Base-by-base conservation (phyloP, 371 early-diverging fungal genomes). In the Thermomucor indicae-seudaticae region DNA sequence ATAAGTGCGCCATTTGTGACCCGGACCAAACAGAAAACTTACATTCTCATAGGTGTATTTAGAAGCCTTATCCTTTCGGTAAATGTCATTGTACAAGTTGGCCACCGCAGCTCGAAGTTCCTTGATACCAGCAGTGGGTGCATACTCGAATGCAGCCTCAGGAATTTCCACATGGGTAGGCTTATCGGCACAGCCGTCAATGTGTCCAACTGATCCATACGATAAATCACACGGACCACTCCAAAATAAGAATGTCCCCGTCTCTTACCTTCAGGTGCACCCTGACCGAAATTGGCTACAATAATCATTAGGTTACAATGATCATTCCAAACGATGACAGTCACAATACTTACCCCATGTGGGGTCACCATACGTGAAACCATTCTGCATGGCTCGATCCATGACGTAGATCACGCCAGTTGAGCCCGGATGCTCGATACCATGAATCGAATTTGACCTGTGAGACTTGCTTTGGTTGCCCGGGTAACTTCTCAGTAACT, bases 401-500 rank as follows among this genome's bases (percentile, higher is more conserved):
- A 65, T 77, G 35, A 71, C 72, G 49, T 77, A 77, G 31, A 77
- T 73, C 17, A 77, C 78, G 11, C 78, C 78, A 8, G 74, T 77
- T 25, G 54, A 59, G 4, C 64, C 61, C 28, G 78, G 78, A 45
- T 73, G 69, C 27, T 68, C 64, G 19, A 69, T 65, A 27, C 69
- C 69, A 43, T 56, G 53, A n/a, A 53, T 52, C n/a, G 52, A 29
- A 28, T 23, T 23, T 20, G 19, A 28, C 23, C 47, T 38, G 4
- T 64, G 29, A 40, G 27, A 40, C 29, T 34, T 42, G 44, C 52
- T 55, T 4, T 46, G 46, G 20, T 61, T 64, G 7, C 68, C 64
- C 19, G 57, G 51, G 30, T 51, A 49, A n/a, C 58, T 53, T 8
- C 56, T 44, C 16, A 64, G 42, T 6, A 49, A 47, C 16, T 49